phyloP scores from a whole-genome alignment of 257 asterid genomes.

The Thymus mandschuricus region DNA sequence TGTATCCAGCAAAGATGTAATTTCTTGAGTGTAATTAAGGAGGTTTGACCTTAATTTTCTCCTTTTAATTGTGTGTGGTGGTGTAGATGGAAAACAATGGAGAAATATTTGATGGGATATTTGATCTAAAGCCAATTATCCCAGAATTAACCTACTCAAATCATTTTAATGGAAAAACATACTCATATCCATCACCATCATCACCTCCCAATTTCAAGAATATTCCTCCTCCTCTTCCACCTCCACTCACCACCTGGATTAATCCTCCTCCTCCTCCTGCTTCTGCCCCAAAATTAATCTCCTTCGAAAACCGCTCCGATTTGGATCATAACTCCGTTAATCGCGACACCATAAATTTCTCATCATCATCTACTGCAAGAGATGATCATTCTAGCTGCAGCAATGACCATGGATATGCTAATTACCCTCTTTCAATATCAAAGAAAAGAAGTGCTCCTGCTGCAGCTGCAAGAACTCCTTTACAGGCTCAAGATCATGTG shows the following conservation, averaged over 20 bases:
- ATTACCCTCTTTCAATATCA: too few relatives aligned
- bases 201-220: background rate
- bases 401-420: background rate
- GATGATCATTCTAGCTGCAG: constrained; percentile 17
- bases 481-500: constrained; percentile 62
- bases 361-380: constrained; percentile 13
- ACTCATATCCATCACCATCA: background rate
- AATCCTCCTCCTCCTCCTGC: background rate
- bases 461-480: constrained; percentile 29
- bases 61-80: background rate
- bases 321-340: background rate
- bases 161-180: background rate
- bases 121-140: constrained; percentile 37
- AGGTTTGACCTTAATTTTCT: background rate
- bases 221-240: background rate
- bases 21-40: background rate
- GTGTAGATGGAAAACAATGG: constrained; percentile 26
- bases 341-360: constrained; percentile 30
- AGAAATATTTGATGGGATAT: constrained; percentile 27
- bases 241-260: background rate
- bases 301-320: constrained; percentile 32
- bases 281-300: constrained; percentile 25
- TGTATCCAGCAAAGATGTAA: too few relatives aligned
- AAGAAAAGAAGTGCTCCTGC: background rate
- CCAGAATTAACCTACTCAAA: constrained; percentile 33